Evolutionary conservation across 148 eudicot species (phyloP).

Genomic region (Persicaria maculosa): DNA sequence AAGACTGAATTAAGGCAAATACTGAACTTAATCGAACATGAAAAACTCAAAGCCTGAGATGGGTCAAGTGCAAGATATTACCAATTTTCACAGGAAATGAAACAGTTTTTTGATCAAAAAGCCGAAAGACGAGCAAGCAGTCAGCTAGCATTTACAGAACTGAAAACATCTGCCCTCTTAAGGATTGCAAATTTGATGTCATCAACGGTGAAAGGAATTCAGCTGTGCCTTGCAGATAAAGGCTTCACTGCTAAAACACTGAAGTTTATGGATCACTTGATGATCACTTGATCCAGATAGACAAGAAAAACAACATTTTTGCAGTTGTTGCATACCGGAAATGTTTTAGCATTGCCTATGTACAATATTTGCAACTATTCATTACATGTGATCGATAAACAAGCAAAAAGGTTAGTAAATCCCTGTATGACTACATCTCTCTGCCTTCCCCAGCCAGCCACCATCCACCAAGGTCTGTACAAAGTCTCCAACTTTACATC

Average conservation of each 20-base stretch:
- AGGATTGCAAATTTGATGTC: too few species aligned
- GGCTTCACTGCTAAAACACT: background rate
- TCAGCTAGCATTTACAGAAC: too few species aligned
- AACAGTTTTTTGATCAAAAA: too few species aligned
- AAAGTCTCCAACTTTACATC: background rate
- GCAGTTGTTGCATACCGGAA: background rate
- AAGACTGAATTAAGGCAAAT: too few species aligned
- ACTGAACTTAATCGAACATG: too few species aligned
- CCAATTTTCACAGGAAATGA: too few species aligned
- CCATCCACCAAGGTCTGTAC: slow-evolving; percentile 40
- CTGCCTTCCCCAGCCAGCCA: slow-evolving; percentile 32
- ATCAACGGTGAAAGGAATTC: too few species aligned
- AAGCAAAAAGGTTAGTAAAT: background rate
- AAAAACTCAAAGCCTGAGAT: too few species aligned
- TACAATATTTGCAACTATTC: background rate
- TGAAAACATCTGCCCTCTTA: too few species aligned
- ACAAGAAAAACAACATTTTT: background rate
- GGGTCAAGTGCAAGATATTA: too few species aligned
- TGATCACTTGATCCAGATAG: background rate
- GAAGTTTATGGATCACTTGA: background rate
- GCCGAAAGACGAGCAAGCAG: too few species aligned
- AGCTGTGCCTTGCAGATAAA: background rate
- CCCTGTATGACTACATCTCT: slow-evolving; percentile 7
- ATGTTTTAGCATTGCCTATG: background rate
- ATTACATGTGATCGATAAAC: background rate